phyloP scores from a whole-genome alignment of 225 moss, liverwort and hornwort genomes.

The Ulota crispa region DNA sequence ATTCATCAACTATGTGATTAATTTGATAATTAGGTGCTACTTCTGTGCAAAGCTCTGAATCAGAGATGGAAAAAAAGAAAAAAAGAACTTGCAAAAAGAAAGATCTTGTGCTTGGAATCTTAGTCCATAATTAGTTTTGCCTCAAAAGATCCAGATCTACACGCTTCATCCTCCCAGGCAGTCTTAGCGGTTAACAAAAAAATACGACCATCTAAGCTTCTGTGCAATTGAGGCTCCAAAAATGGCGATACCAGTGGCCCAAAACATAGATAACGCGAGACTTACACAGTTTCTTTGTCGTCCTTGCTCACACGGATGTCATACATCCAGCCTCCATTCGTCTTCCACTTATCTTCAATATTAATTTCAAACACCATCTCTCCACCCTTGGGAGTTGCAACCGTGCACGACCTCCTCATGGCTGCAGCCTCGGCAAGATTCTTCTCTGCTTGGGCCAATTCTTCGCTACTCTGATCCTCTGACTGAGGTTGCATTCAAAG shows the following conservation, averaged over 20 bases:
- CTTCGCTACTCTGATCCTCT: conserved; percentile 58
- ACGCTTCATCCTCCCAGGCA: no score
- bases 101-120: no score
- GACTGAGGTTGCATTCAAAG: conserved; percentile 45
- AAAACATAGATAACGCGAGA: neutral
- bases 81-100: no score
- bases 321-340: conserved; percentile 97
- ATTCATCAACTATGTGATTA: no score
- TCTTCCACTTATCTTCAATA: conserved; percentile 78
- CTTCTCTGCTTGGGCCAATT: conserved; percentile 57
- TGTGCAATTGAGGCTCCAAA: neutral
- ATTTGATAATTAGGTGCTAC: no score
- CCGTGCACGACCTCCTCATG: conserved; percentile 53
- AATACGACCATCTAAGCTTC: neutral
- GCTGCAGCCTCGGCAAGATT: conserved; percentile 78
- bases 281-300: conserved; percentile 86
- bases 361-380: conserved; percentile 79
- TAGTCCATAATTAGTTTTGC: no score
- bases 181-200: neutral
- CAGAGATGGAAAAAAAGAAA: no score
- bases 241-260: neutral
- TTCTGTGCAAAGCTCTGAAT: no score
- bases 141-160: no score
- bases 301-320: conserved; percentile 96
- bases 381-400: conserved; percentile 53